Conservation (phyloP, 78 protist species). For the Planoprotostelium fungivorum region DNA sequence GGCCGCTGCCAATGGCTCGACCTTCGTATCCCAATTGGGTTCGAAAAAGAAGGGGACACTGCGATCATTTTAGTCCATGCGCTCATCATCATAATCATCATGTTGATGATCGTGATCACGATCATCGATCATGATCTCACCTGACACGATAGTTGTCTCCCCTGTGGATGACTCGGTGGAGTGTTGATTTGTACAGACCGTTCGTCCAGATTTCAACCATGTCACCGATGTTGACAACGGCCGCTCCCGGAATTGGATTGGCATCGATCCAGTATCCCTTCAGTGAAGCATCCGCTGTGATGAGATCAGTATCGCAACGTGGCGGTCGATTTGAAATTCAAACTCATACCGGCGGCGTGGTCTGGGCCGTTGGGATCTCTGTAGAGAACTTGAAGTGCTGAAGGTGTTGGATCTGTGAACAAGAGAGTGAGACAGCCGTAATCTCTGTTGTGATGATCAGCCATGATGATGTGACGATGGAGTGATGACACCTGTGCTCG, state of each 20-base stretch:
- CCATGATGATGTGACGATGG: neutral
- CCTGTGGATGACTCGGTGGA: slow-evolving; percentile 13
- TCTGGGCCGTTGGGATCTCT: neutral
- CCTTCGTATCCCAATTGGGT: slow-evolving; percentile 2
- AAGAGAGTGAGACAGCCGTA: neutral
- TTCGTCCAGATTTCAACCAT: slow-evolving; percentile 25
- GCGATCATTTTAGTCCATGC: neutral
- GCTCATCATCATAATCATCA: neutral
- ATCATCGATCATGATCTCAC: too few species aligned
- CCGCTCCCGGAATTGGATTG: neutral
- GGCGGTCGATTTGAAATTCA: too few species aligned
- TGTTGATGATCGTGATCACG: neutral
- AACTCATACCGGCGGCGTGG: neutral
- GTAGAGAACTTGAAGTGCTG: neutral
- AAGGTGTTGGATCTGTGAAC: neutral
- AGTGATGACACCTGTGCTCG: neutral
- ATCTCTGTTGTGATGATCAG: too few species aligned
- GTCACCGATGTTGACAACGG: slow-evolving; percentile 37
- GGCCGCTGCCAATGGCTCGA: neutral
- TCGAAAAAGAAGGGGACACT: slow-evolving; percentile 17
- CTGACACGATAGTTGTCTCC: neutral
- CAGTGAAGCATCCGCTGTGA: neutral
- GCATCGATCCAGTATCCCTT: slow-evolving; percentile 25
- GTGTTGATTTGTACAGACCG: slow-evolving; percentile 6
- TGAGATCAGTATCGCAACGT: too few species aligned